A percentile compares a stretch with the other conserved stretches of the same genome.
phyloP scores from a whole-genome alignment of 495 filamentous ascomycete genomes.

The Penicillium riverlandense region DNA sequence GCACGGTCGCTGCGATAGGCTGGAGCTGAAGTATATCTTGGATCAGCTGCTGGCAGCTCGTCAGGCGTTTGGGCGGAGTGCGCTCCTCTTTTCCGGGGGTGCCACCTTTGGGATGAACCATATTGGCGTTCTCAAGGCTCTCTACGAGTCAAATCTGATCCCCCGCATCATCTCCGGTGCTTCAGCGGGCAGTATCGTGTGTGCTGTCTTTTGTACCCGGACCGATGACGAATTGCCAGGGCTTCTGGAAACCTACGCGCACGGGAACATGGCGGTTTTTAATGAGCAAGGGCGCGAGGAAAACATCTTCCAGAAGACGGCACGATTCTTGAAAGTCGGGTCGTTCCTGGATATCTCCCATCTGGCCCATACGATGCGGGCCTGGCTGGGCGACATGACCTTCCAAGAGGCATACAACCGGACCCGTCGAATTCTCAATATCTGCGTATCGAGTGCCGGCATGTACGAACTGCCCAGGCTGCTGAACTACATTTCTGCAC shows the following conservation, averaged over 20 bases:
- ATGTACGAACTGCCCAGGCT: constrained; percentile 81
- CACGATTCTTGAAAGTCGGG: constrained; percentile 71
- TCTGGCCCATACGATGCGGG: constrained; percentile 71
- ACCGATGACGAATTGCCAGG: constrained; percentile 78
- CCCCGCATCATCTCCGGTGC: constrained; percentile 91
- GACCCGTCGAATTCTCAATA: constrained; percentile 83
- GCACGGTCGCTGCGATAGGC: constrained; percentile 42
- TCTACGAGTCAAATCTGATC: constrained; percentile 68
- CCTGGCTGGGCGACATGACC: constrained; percentile 76
- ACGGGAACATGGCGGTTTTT: constrained; percentile 82
- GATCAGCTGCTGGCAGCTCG: constrained; percentile 70
- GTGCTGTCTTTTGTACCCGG: constrained; percentile 73
- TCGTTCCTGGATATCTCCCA: constrained; percentile 78
- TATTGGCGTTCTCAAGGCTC: constrained; percentile 83
- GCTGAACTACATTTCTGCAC: constrained; percentile 87
- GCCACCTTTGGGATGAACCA: constrained; percentile 96
- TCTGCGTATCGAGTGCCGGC: constrained; percentile 80
- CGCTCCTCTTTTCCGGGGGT: constrained; percentile 79
- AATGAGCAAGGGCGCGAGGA: constrained; percentile 64
- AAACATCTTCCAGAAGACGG: constrained; percentile 58
- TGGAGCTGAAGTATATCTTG: constrained; percentile 60
- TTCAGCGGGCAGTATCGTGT: constrained; percentile 91
- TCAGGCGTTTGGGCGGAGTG: constrained; percentile 84
- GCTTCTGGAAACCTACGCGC: constrained; percentile 64
- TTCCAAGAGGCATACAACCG: constrained; percentile 95